Conservation (phyloP, 495 filamentous ascomycete genomes). For the Melanomma pulvis-pyrius region DNA sequence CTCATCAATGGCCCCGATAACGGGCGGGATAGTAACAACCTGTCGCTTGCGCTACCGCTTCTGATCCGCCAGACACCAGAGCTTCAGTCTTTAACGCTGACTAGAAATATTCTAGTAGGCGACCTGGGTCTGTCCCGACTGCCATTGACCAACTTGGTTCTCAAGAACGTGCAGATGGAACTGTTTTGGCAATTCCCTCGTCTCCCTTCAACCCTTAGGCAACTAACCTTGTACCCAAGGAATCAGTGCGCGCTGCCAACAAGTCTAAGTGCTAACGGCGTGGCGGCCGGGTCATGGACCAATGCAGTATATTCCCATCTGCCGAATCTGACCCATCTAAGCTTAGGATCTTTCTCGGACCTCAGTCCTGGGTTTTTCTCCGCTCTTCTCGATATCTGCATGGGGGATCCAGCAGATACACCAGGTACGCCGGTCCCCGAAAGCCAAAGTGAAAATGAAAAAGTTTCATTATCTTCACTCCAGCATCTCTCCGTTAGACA, state of each 20-base stretch:
- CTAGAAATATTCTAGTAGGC: background rate
- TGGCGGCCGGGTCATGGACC: background rate
- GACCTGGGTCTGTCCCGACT: background rate
- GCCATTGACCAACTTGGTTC: constrained; percentile 8
- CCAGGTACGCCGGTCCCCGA: background rate
- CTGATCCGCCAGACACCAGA: constrained; percentile 10
- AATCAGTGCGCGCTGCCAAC: background rate
- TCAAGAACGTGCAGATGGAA: background rate
- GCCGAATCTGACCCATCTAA: background rate
- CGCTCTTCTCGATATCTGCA: background rate
- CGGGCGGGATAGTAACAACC: background rate
- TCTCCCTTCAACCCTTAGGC: constrained; percentile 15
- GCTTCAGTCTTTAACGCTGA: constrained; percentile 8
- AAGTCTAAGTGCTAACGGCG: background rate
- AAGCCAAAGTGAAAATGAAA: background rate
- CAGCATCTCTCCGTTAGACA: constrained; percentile 3
- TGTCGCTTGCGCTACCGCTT: background rate
- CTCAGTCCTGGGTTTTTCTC: background rate
- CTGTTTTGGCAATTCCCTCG: constrained; percentile 4
- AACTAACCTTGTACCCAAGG: background rate
- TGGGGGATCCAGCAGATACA: background rate
- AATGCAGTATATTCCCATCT: background rate
- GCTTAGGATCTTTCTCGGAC: background rate
- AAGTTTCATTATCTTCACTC: background rate
- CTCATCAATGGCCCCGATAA: background rate